Conservation (phyloP, 2,329 filamentous ascomycete genomes). For the Alternaria sp. region DNA sequence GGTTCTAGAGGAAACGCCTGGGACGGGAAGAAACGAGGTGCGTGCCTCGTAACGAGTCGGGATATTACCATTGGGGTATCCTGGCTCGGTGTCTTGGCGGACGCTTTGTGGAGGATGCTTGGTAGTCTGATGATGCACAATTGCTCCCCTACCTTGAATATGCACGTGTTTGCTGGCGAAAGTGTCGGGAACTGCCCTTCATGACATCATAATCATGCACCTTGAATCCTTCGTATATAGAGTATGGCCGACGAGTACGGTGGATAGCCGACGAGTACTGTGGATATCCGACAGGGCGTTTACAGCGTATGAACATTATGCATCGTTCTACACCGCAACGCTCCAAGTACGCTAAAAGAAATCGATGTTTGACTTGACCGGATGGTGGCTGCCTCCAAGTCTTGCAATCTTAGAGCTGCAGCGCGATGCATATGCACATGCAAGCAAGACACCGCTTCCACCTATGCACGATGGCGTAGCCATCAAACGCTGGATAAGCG, state of each 20-base stretch:
- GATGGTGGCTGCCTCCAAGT: constrained; percentile 7
- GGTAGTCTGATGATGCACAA: constrained; percentile 11
- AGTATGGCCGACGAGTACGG: constrained; percentile 5
- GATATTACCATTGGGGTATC: constrained; percentile 8
- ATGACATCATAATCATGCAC: constrained; percentile 14
- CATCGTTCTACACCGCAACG: constrained; percentile 11
- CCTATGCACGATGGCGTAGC: constrained; percentile 13
- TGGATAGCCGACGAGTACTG: neutral
- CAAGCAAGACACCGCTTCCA: constrained; percentile 12
- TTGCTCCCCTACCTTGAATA: neutral
- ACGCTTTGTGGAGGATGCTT: neutral
- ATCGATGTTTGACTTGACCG: constrained; percentile 11
- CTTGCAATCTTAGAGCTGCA: constrained; percentile 4
- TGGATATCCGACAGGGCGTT: neutral
- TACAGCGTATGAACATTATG: constrained; percentile 4
- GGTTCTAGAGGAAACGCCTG: constrained; percentile 6
- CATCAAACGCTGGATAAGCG: constrained; percentile 4
- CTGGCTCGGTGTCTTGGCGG: constrained; percentile 4
- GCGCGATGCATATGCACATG: constrained; percentile 12
- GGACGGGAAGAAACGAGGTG: constrained; percentile 19
- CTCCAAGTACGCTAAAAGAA: neutral
- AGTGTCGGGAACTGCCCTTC: neutral
- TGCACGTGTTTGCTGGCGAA: constrained; percentile 3
- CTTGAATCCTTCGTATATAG: constrained; percentile 1
- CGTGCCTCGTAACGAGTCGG: constrained; percentile 19